Percentiles rank a stretch among this genome's conserved stretches.
Conservation (phyloP, 2,329 filamentous ascomycete species). For the Cladophialophora exuberans region DNA sequence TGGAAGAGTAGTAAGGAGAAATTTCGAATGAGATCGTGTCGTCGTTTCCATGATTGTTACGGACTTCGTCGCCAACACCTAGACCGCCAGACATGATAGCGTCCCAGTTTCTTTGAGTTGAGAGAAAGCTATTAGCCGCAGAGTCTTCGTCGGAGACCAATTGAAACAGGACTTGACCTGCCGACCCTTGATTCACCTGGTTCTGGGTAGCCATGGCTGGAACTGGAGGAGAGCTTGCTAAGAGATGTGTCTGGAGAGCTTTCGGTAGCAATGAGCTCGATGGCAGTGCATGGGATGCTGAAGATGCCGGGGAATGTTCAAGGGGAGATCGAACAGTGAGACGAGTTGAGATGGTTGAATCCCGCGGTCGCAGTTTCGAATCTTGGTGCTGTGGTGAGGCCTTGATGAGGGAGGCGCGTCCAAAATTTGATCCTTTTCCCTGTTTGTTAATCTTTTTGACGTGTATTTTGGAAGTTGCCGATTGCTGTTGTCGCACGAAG, state of each 20-base stretch:
- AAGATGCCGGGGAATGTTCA: background rate
- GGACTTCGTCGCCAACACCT: too few relatives aligned
- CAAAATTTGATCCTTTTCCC: conserved; percentile 3
- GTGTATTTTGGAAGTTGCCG: too few relatives aligned
- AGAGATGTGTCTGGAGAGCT: background rate
- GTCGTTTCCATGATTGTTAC: too few relatives aligned
- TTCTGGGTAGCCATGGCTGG: background rate
- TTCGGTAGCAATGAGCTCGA: conserved; percentile 23
- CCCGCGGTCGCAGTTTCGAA: background rate
- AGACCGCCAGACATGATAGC: too few relatives aligned
- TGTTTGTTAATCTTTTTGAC: too few relatives aligned
- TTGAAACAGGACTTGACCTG: too few relatives aligned
- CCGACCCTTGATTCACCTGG: too few relatives aligned
- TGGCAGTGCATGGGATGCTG: conserved; percentile 5
- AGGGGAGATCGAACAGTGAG: background rate
- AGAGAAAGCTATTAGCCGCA: too few relatives aligned
- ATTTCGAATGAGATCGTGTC: background rate
- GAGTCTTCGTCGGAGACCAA: background rate
- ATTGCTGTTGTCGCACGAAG: too few relatives aligned
- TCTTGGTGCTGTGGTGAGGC: background rate
- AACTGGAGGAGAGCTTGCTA: background rate
- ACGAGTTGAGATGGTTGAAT: background rate
- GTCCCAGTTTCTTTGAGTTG: too few relatives aligned
- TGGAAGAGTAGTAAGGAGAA: background rate
- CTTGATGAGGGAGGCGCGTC: background rate